Evolutionary conservation across 2,329 filamentous ascomycete genomes (phyloP), one percentile per base, ranked within the genome.

Genomic region (Arthrinium phaeospermum): DNA sequence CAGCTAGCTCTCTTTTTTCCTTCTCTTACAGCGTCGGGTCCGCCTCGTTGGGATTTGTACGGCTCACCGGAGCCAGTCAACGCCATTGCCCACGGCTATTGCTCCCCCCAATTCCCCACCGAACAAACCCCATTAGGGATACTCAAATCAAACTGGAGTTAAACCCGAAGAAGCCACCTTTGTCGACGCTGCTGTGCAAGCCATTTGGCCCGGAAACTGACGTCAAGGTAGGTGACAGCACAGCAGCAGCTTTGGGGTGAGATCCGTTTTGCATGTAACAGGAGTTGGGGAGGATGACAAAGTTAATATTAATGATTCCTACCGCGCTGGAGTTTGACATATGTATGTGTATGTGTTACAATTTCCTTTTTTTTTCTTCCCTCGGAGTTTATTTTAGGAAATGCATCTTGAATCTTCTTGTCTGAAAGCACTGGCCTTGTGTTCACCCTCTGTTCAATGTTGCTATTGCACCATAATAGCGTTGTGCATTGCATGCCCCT

Each of bases 1-100:
- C 45, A 69, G 12, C 27, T 49, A 46, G 67, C 45, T 49, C 45
- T 47, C 14, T 37, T 69, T 69, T 68, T 68, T 69, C 27, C 45
- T 49, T 49, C 45, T 19, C 57, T n/a, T 19, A 64, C 57, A 64
- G 19, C 57, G 57, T 64, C 57, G 67, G 45, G 57, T 64, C 57
- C 44, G 44, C 67, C n/a, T 69, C 67, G 67, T 69, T 69, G 67
- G 67, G 67, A 69, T 5, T 49, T 49, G 46, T 16, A 64, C 57
- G 57, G 57, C 22, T 64, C 57, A 64, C 57, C 57, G 57, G 57
- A 64, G 57, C 57, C 57, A 64, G 19, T 64, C 34, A 64, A 41
- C 34, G 57, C 57, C 57, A 64, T 64, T 51, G 57, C 57, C 57
- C 34, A 64, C 57, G 57, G 57, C 57, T 64, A 64, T 64, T 64